These are phyloP conservation scores for Hypholoma fasciculare DNA, from an alignment of 768 basidiomycete genomes.

Conservation along the genomic window DNA sequence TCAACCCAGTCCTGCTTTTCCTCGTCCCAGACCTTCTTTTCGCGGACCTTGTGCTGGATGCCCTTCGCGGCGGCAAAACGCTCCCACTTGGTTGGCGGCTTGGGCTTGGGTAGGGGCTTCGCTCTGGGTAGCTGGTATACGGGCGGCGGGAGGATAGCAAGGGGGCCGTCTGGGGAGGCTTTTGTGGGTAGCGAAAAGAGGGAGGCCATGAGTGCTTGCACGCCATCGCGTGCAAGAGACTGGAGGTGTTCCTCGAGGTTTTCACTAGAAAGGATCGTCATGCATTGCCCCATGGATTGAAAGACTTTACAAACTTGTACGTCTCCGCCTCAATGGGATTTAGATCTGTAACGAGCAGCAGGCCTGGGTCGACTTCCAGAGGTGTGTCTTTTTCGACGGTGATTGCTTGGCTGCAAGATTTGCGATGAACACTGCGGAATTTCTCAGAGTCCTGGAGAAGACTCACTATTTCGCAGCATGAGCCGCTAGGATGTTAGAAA, in stretches of 20 bases:
- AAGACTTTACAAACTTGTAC: conserved; percentile 61
- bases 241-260: conserved; percentile 82
- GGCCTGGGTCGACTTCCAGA: conserved; percentile 79
- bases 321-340: conserved; percentile 84
- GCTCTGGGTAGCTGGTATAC: conserved; percentile 80
- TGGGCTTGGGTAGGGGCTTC: conserved; percentile 92
- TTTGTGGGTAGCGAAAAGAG: conserved; percentile 83
- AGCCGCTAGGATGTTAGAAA: conserved; percentile 74
- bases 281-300: background rate
- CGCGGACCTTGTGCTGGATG: conserved; percentile 76
- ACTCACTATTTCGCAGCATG: conserved; percentile 73
- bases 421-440: background rate
- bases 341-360: conserved; percentile 83
- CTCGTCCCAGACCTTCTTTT: conserved; percentile 91
- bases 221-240: conserved; percentile 76
- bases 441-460: background rate
- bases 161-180: conserved; percentile 76
- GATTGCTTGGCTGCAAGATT: conserved; percentile 54
- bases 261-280: conserved; percentile 42
- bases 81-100: conserved; percentile 96
- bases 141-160: conserved; percentile 79
- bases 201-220: conserved; percentile 75
- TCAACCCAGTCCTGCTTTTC: conserved; percentile 91
- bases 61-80: conserved; percentile 93
- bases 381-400: conserved; percentile 78